phyloP scores from a whole-genome alignment of 441 rosid genomes.

The Aquilaria agallochum region DNA sequence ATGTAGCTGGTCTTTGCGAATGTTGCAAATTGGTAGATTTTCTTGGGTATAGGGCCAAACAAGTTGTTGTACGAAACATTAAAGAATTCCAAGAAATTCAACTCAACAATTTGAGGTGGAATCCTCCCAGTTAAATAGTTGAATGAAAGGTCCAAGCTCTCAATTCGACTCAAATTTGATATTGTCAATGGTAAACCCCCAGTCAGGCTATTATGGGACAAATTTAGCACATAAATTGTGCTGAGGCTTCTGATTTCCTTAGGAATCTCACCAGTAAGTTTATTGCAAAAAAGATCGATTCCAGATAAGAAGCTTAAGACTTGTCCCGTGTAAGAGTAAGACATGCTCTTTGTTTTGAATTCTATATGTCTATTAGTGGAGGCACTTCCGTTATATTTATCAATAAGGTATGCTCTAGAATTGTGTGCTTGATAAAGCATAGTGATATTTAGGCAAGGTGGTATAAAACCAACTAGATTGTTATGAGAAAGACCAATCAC shows the following conservation, averaged over 20 bases:
- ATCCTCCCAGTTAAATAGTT: conserved; percentile 3
- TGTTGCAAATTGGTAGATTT: conserved; percentile 16
- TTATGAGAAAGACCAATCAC: conserved; percentile 9
- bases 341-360: conserved; percentile 9
- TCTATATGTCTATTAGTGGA: background rate
- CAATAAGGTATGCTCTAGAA: too few relatives aligned
- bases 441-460: background rate
- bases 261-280: conserved; percentile 15
- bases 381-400: too few relatives aligned
- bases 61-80: conserved; percentile 1
- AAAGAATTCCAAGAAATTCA: too few relatives aligned
- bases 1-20: conserved; percentile 15
- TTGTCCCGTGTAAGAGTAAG: background rate
- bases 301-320: conserved; percentile 3
- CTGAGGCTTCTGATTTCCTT: conserved; percentile 11
- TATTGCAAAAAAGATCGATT: conserved; percentile 17
- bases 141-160: conserved; percentile 17
- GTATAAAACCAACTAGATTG: conserved; percentile 11
- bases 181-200: conserved; percentile 17
- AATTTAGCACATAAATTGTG: conserved; percentile 10
- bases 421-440: too few relatives aligned
- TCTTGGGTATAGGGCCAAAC: conserved; percentile 8
- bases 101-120: background rate
- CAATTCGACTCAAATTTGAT: conserved; percentile 4
- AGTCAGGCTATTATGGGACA: conserved; percentile 12